Evolutionary conservation across 371 early-diverging fungal genomes (phyloP).

Genomic region (Mucor indicus): DNA sequence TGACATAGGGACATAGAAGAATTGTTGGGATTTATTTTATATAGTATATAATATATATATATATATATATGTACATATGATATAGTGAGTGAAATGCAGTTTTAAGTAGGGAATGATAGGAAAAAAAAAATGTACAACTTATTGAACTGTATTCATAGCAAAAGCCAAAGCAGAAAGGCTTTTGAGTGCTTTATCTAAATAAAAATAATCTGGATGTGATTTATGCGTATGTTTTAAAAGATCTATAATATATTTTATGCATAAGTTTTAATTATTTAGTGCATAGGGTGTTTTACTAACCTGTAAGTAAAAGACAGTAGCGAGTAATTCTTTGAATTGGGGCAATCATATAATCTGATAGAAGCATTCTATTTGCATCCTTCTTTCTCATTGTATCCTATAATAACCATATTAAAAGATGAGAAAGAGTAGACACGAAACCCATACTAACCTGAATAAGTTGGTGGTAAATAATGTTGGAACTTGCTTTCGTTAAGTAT

Average conservation of each 20-base stretch:
- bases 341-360: slow-evolving; percentile 51
- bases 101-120: too few relatives aligned
- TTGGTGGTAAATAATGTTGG: slow-evolving; percentile 31
- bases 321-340: slow-evolving; percentile 55
- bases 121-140: too few relatives aligned
- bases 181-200: slow-evolving; percentile 35
- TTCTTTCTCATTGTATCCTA: slow-evolving; percentile 26
- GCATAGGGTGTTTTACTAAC: slow-evolving; percentile 13
- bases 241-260: slow-evolving; percentile 26
- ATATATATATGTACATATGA: not conserved
- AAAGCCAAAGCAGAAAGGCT: slow-evolving; percentile 39
- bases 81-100: too few relatives aligned
- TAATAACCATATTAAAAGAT: too few relatives aligned
- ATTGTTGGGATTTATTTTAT: too few relatives aligned
- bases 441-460: slow-evolving; percentile 18
- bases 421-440: too few relatives aligned
- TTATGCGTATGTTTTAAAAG: slow-evolving; percentile 39
- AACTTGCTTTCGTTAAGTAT: slow-evolving; percentile 21
- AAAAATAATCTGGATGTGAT: slow-evolving; percentile 32
- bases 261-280: not conserved
- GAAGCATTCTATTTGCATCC: slow-evolving; percentile 31
- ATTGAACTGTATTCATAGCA: slow-evolving; percentile 38
- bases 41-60: slow-evolving; percentile 1
- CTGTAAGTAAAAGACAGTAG: slow-evolving; percentile 47
- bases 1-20: too few relatives aligned